These are phyloP conservation scores for Colletotrichum lentis DNA, from an alignment of 2,329 filamentous ascomycete genomes.

Conservation along the genomic window DNA sequence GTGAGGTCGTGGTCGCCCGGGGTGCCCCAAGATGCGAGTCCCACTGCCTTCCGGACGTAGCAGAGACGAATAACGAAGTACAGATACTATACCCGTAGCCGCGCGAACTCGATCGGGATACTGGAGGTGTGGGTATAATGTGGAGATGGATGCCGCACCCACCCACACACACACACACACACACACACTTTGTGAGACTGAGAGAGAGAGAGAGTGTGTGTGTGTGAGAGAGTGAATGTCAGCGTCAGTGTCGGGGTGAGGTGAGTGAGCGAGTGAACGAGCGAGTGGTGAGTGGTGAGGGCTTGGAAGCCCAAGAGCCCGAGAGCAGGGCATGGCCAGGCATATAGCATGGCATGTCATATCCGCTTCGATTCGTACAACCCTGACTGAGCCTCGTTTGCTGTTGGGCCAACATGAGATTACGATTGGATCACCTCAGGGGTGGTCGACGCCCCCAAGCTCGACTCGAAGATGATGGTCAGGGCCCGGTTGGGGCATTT, in stretches of 20 bases:
- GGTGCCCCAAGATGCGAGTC: slow-evolving; percentile 27
- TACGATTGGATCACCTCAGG: slow-evolving; percentile 19
- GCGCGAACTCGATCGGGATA: slow-evolving; percentile 12
- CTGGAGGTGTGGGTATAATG: slow-evolving; percentile 21
- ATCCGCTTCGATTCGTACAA: slow-evolving; percentile 11
- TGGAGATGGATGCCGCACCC: not conserved
- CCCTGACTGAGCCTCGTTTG: slow-evolving; percentile 17
- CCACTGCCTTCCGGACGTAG: slow-evolving; percentile 37
- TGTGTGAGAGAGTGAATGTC: not conserved
- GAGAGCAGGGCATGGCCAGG: slow-evolving; percentile 2
- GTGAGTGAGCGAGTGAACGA: not conserved
- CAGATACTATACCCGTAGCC: not conserved
- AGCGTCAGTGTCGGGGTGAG: not conserved
- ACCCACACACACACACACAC: not conserved
- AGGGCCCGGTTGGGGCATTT: slow-evolving; percentile 22
- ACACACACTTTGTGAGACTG: not conserved
- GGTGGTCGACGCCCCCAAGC: slow-evolving; percentile 4
- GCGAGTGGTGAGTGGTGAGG: not conserved
- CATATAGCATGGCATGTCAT: not conserved
- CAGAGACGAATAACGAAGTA: slow-evolving; percentile 32
- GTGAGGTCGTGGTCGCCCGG: slow-evolving; percentile 24
- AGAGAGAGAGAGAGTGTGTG: not conserved
- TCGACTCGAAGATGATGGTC: slow-evolving; percentile 23
- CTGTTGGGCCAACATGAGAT: slow-evolving; percentile 24
- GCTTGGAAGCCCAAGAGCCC: not conserved